phyloP scores from a whole-genome alignment of 352 stramenopile genomes.

The Globisporangium barbulae region DNA sequence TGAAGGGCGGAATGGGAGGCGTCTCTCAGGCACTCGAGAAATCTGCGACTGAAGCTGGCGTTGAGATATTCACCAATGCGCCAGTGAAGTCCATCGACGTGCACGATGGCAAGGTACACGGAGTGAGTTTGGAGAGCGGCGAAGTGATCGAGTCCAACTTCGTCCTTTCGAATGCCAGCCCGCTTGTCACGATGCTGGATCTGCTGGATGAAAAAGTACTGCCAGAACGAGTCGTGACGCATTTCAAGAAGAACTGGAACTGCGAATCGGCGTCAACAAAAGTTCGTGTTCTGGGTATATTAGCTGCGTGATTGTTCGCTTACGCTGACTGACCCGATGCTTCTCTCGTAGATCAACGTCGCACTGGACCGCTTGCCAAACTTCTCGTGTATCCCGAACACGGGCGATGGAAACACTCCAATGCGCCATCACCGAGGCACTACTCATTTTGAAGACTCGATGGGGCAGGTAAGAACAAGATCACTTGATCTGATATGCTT shows the following conservation, averaged over 20 bases:
- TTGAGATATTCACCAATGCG: slow-evolving; percentile 66
- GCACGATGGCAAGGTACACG: slow-evolving; percentile 34
- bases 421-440: slow-evolving; percentile 86
- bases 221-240: slow-evolving; percentile 49
- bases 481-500: background rate
- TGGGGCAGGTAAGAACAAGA: slow-evolving; percentile 41
- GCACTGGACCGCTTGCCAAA: slow-evolving; percentile 80
- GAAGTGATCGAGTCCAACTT: slow-evolving; percentile 43
- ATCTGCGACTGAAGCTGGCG: slow-evolving; percentile 61
- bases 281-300: slow-evolving; percentile 21
- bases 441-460: slow-evolving; percentile 86
- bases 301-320: background rate
- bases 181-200: slow-evolving; percentile 80
- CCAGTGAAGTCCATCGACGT: slow-evolving; percentile 65
- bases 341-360: slow-evolving; percentile 79
- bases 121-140: slow-evolving; percentile 64
- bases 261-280: slow-evolving; percentile 80
- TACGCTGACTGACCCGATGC: background rate
- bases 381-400: slow-evolving; percentile 79
- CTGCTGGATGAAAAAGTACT: slow-evolving; percentile 59
- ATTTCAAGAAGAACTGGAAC: slow-evolving; percentile 81
- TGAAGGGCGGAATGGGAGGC: slow-evolving; percentile 87
- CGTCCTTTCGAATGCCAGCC: slow-evolving; percentile 83
- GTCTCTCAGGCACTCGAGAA: slow-evolving; percentile 68
- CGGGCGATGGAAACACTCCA: slow-evolving; percentile 41